Evolutionary conservation across 495 filamentous ascomycete genomes (phyloP), one percentile per base, ranked within the genome.

Genomic region (Aspergillus leporis): DNA sequence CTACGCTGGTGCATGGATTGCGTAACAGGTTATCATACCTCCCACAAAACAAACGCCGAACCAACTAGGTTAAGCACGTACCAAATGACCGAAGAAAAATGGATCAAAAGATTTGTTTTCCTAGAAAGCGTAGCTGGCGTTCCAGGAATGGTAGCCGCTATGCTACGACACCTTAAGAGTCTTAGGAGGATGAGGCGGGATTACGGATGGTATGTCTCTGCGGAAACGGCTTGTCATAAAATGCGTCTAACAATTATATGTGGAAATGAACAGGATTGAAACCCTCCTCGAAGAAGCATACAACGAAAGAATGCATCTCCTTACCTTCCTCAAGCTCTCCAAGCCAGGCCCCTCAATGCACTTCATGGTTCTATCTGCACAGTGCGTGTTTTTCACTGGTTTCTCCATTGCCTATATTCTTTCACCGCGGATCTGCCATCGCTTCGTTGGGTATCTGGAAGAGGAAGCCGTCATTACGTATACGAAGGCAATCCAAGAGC

Each of bases 401-500:
- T 84, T 98, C 70, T 96, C 98, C 83, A 28, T 96, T 46, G 81
- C 87, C 49, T 98, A 98, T 75, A 83, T 98, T 22, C 72, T 97
- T 50, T 93, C 90, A 0, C 93, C 94, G 2, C 86, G 88, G 40
- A 95, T 91, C 61, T 93, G 88, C 66, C 94, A 98, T 71, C 89
- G 94, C 41, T 98, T 98, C 70, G 93, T 98, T 50, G 94, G 94
- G 1, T 97, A 97, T 63, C 83, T 98, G 23, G 95, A 98, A 70
- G 94, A 98, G 72, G 94, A 98, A 66, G 95, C 95, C 0, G 93
- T 97, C 4, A 83, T 96, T 64, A 98, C 95, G 3, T 98, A 98
- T 77, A 92, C 91, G 0, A 85, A 92, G 9, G 87, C 87, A 56
- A 90, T 98, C 66, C 69, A 82, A 30, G 95, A 98, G 62, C 80